A percentile compares a stretch with the other conserved stretches of the same genome.
phyloP scores from a whole-genome alignment of 139 green algal species.

The Microglena sp. region DNA sequence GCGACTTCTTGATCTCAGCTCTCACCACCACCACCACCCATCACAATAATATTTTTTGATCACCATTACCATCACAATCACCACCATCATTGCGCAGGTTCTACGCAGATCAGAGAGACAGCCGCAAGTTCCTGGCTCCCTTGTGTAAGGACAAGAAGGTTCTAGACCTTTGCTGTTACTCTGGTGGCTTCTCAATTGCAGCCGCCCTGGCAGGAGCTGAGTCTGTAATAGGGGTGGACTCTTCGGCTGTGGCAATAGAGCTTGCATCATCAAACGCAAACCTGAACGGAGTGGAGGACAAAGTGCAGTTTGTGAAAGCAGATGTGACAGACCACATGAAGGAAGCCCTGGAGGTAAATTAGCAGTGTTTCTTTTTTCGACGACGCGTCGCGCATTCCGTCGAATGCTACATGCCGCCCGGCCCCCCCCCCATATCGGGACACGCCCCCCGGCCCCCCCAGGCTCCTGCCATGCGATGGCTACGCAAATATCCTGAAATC shows the following conservation, averaged over 20 bases:
- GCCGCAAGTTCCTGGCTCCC: constrained; percentile 47
- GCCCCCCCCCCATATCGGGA: too few relatives aligned
- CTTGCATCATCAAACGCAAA: constrained; percentile 60
- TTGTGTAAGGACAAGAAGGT: constrained; percentile 41
- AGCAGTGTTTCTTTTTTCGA: too few relatives aligned
- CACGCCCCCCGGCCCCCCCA: too few relatives aligned
- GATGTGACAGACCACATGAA: constrained; percentile 65
- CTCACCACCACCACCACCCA: too few relatives aligned
- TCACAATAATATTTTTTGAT: too few relatives aligned
- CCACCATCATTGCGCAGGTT: too few relatives aligned
- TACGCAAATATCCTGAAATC: too few relatives aligned
- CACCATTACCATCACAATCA: too few relatives aligned
- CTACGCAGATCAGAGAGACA: constrained; percentile 81
- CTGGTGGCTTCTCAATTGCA: constrained; percentile 34
- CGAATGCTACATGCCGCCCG: too few relatives aligned
- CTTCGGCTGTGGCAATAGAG: constrained; percentile 46
- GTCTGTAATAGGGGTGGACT: constrained; percentile 64
- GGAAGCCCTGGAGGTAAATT: constrained; percentile 25
- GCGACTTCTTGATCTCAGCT: too few relatives aligned
- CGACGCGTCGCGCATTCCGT: too few relatives aligned
- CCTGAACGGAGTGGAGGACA: constrained; percentile 57
- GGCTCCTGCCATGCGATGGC: too few relatives aligned
- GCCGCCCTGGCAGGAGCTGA: constrained; percentile 44
- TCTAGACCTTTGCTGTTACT: constrained; percentile 92
- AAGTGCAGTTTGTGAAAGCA: constrained; percentile 38